phyloP scores from a whole-genome alignment of 768 basidiomycete genomes.

The Hydnomerulius pinastri region DNA sequence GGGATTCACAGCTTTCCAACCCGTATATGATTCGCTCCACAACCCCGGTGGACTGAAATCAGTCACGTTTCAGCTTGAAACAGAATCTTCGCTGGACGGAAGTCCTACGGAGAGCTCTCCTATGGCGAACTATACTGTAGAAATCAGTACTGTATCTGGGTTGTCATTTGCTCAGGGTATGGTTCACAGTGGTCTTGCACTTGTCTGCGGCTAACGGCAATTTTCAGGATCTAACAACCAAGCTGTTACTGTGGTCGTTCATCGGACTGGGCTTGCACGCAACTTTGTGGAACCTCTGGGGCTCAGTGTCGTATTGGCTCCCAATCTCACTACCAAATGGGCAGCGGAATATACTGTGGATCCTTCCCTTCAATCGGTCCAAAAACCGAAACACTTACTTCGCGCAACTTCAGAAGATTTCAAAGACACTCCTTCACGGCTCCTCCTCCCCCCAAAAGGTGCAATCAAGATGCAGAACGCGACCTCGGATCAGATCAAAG shows the following conservation, averaged over 20 bases:
- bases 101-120: no score
- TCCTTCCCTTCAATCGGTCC: no score
- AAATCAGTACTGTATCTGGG: no score
- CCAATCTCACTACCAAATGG: constrained; percentile 6
- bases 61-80: neutral
- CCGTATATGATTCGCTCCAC: neutral
- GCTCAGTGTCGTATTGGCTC: neutral
- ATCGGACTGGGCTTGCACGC: constrained; percentile 15
- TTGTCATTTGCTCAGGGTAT: no score
- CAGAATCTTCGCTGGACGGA: no score
- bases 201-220: no score
- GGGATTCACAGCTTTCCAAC: constrained; percentile 21
- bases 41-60: neutral
- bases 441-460: no score
- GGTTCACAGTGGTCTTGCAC: no score
- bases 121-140: no score
- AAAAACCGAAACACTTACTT: neutral
- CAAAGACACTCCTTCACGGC: no score
- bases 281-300: constrained; percentile 1
- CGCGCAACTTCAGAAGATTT: neutral
- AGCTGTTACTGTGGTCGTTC: constrained; percentile 1
- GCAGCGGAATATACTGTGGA: neutral
- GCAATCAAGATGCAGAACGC: constrained; percentile 10
- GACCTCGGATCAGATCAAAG: constrained; percentile 6
- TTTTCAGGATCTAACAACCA: neutral